A percentile compares a stretch with the other conserved stretches of the same genome.
phyloP scores from a whole-genome alignment of 208 protist genomes.

The Crithidia fasciculata region DNA sequence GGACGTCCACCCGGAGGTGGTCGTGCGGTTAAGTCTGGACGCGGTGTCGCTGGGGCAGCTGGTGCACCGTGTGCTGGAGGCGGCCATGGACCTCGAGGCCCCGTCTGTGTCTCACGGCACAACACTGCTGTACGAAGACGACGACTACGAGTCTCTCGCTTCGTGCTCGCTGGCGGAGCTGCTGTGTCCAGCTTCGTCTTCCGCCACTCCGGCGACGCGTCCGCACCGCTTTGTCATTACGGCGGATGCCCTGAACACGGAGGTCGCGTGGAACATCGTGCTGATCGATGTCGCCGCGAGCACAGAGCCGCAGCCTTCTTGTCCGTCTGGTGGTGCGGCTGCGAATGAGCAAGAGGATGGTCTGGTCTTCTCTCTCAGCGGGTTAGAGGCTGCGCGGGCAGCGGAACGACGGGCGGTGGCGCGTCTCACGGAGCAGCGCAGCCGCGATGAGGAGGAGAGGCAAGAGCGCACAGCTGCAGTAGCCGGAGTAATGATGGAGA shows the following conservation, averaged over 20 bases:
- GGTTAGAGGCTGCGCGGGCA: constrained; percentile 22
- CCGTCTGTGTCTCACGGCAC: constrained; percentile 52
- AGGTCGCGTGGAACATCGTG: constrained; percentile 67
- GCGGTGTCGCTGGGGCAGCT: constrained; percentile 52
- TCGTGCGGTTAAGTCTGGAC: constrained; percentile 30
- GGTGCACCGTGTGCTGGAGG: constrained; percentile 43
- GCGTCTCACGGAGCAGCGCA: background rate
- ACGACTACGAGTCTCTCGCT: constrained; percentile 72
- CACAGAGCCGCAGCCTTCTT: too few species aligned
- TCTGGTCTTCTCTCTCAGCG: constrained; percentile 15
- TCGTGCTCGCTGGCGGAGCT: constrained; percentile 32
- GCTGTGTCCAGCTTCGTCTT: background rate
- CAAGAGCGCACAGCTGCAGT: background rate
- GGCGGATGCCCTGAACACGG: constrained; percentile 65
- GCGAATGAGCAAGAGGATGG: background rate
- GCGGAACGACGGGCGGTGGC: constrained; percentile 23
- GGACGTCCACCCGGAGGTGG: constrained; percentile 49
- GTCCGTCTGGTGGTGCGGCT: background rate
- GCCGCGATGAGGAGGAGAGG: background rate
- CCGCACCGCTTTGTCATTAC: constrained; percentile 43
- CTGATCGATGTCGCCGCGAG: constrained; percentile 32
- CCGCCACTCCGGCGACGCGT: too few species aligned
- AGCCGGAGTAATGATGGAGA: too few species aligned
- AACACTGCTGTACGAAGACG: constrained; percentile 77
- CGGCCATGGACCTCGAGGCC: constrained; percentile 36